Evolutionary conservation across 2,329 filamentous ascomycete species (phyloP).

Genomic region (Talaromyces sp.): DNA sequence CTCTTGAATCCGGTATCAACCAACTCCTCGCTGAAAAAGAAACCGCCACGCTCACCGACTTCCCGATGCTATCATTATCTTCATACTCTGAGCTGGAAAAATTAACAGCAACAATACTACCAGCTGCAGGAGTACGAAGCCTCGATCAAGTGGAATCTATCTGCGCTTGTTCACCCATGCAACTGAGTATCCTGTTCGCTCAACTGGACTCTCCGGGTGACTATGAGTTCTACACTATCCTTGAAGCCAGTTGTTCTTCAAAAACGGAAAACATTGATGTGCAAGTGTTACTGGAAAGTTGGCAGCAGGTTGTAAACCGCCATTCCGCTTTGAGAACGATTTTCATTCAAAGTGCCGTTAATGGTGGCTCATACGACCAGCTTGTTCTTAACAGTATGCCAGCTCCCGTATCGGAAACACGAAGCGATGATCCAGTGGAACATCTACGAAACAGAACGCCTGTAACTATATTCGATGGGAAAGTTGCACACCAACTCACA

Average conservation of each 20-base stretch:
- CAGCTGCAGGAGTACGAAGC: background rate
- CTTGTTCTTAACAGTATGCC: background rate
- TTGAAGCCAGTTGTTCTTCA: background rate
- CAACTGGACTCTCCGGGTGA: background rate
- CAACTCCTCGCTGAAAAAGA: background rate
- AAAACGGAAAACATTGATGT: background rate
- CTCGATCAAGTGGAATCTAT: background rate
- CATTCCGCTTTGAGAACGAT: constrained; percentile 2
- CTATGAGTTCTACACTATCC: background rate
- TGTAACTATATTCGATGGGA: background rate
- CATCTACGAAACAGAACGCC: background rate
- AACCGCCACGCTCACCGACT: background rate
- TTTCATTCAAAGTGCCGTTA: background rate
- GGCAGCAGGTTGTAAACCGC: background rate
- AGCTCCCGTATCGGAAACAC: background rate
- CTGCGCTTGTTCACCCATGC: background rate
- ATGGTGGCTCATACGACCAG: background rate
- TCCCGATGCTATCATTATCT: background rate
- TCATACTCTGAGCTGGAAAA: background rate
- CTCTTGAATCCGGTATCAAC: background rate
- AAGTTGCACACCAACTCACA: background rate
- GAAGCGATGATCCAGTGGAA: background rate
- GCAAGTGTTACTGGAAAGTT: background rate
- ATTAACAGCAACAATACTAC: background rate
- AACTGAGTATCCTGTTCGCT: constrained; percentile 1